Evolutionary conservation across 2,329 filamentous ascomycete species (phyloP), one percentile per base, ranked within the genome.

Genomic region (Fusarium proliferatum): DNA sequence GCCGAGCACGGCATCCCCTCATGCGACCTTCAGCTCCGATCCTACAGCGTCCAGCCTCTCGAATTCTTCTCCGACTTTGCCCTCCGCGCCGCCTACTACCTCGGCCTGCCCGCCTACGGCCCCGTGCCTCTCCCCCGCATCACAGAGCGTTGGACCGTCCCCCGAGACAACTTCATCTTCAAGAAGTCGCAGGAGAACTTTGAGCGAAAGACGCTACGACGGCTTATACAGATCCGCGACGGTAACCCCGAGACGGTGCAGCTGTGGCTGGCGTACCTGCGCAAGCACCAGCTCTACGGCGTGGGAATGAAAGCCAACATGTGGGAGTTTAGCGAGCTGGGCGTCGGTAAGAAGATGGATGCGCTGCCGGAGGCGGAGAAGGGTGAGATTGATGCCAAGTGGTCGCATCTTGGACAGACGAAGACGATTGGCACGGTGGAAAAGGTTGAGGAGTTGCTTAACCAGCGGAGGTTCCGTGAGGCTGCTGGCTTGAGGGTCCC

Each of bases 181-280:
- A 99, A 98, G 85, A 99, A 99, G 85, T 92, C 91, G 42, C 95
- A 99, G 84, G 96, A 99, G 85, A 99, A 99, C 83, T 99, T 97
- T 80, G 96, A 98, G 85, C 89, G 96, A 61, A 92, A 96, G 69
- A 99, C 96, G 2, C 84, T 95, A 78, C 90, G 95, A 61, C 88
- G 96, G 19, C 82, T 98, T 78, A 95, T 99, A 59, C 95, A 97
- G 83, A 96, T 99, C 79, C 92, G 94, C 74, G 96, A 98, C 79
- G 96, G 95, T 1, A 88, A 98, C 79, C 91, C 95, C 2, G 94
- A 98, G 81, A 92, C 91, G 2, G 95, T 99, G 41, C 93, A 97
- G 82, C 83, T 95, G 34, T 99, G 96, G 96, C 85, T 99, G 66
- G 95, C 94, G 0, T 98, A 97, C 80, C 82, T 99, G 80, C 90